phyloP scores from a whole-genome alignment of 208 protist genomes.

The Wallacemonas sp. region DNA sequence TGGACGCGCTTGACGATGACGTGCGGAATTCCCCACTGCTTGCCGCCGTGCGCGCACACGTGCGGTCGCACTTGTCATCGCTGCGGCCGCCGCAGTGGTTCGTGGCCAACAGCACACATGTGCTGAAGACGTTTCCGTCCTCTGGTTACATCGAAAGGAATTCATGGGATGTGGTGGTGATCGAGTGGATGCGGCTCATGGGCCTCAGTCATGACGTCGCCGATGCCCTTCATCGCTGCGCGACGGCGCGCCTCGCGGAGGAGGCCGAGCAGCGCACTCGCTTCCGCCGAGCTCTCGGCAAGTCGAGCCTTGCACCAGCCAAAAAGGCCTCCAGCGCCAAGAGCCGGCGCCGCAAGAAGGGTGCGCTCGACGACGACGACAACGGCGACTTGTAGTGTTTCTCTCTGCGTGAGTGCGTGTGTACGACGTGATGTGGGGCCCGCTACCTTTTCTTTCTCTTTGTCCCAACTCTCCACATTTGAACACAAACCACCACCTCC shows the following conservation, averaged over 20 bases:
- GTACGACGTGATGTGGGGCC: too few relatives aligned
- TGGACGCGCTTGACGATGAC: not conserved
- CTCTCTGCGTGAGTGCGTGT: too few relatives aligned
- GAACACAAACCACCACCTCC: too few relatives aligned
- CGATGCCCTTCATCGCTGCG: conserved; percentile 1
- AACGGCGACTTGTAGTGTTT: conserved; percentile 1
- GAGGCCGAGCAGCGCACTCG: not conserved
- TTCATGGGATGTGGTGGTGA: conserved; percentile 4
- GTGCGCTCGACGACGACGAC: not conserved
- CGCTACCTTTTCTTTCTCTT: too few relatives aligned
- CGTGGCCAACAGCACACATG: conserved; percentile 29
- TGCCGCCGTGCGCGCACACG: not conserved
- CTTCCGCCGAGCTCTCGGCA: not conserved
- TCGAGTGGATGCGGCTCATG: conserved; percentile 9
- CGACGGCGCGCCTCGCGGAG: not conserved
- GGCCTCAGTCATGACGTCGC: not conserved
- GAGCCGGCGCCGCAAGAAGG: not conserved
- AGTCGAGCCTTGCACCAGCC: too few relatives aligned
- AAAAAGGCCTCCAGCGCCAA: too few relatives aligned
- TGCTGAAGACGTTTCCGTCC: conserved; percentile 23
- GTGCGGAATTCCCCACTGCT: not conserved
- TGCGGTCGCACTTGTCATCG: not conserved
- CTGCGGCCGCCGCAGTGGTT: conserved; percentile 32
- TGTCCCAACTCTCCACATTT: too few relatives aligned
- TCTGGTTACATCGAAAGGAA: conserved; percentile 15